Evolutionary conservation across 257 asterid species (phyloP).

Genomic region (Solanum piurae): DNA sequence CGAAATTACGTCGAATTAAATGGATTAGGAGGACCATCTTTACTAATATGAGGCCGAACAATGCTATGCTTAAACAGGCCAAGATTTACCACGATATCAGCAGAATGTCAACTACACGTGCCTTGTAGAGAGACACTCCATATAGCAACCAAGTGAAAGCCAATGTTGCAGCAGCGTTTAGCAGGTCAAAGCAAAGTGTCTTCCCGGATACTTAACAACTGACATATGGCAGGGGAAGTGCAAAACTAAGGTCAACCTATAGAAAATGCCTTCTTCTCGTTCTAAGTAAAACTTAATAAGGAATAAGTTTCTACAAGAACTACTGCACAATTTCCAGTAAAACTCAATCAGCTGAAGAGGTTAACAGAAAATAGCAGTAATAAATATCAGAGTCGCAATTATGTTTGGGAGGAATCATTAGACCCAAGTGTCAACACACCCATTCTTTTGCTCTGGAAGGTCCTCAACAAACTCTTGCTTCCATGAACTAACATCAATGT

Average conservation of each 20-base stretch:
- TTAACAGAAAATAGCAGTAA: background rate
- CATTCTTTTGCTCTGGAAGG: slow-evolving; percentile 75
- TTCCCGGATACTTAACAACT: background rate
- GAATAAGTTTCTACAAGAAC: background rate
- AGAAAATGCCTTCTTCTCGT: background rate
- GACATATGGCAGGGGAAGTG: background rate
- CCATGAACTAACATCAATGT: slow-evolving; percentile 68
- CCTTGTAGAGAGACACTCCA: background rate
- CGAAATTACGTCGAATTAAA: background rate
- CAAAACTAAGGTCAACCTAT: background rate
- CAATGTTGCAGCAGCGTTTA: background rate
- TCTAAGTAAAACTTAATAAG: background rate
- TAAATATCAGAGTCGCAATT: background rate
- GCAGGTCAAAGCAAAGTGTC: background rate
- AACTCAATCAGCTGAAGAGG: background rate
- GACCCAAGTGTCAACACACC: slow-evolving; percentile 24
- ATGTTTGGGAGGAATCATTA: background rate
- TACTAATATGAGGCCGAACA: background rate
- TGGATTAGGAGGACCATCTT: background rate
- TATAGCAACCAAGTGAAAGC: background rate
- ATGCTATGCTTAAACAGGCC: background rate
- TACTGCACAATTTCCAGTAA: background rate
- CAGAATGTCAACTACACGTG: background rate
- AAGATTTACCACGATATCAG: background rate
- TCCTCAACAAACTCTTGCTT: slow-evolving; percentile 47